Evolutionary conservation across 2,329 filamentous ascomycete species (phyloP).

Genomic region (Elsinoe batatas): DNA sequence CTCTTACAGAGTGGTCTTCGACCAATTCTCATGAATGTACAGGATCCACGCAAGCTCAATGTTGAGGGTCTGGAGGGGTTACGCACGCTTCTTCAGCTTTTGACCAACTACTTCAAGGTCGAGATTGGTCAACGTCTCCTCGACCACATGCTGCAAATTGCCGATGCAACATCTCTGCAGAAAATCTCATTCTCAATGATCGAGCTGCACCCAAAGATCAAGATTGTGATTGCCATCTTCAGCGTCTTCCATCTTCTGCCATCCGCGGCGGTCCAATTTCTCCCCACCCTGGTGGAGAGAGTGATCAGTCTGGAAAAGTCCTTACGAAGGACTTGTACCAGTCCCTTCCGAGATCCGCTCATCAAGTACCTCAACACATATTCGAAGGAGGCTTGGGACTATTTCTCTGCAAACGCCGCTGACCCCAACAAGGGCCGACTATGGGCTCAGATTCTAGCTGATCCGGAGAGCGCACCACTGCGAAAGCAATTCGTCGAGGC

Average conservation of each 20-base stretch:
- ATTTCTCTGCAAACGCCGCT: slow-evolving; percentile 68
- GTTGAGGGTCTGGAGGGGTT: slow-evolving; percentile 86
- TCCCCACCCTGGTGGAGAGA: slow-evolving; percentile 78
- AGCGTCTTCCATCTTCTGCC: slow-evolving; percentile 97
- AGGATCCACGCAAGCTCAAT: slow-evolving; percentile 82
- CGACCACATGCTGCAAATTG: slow-evolving; percentile 86
- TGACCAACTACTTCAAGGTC: slow-evolving; percentile 98
- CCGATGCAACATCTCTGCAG: slow-evolving; percentile 69
- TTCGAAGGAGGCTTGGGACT: slow-evolving; percentile 73
- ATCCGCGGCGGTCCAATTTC: slow-evolving; percentile 78
- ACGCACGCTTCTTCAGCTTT: slow-evolving; percentile 73
- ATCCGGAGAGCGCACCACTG: slow-evolving; percentile 63
- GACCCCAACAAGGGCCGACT: slow-evolving; percentile 84
- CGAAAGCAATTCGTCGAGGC: slow-evolving; percentile 62
- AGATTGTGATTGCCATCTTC: slow-evolving; percentile 86
- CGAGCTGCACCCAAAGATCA: slow-evolving; percentile 87
- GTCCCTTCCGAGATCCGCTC: slow-evolving; percentile 81
- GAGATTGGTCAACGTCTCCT: slow-evolving; percentile 90
- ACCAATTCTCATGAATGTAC: slow-evolving; percentile 91
- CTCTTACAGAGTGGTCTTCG: slow-evolving; percentile 86
- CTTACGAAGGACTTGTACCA: slow-evolving; percentile 76
- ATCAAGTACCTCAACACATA: slow-evolving; percentile 93
- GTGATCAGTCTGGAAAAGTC: slow-evolving; percentile 82
- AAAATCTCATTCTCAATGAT: slow-evolving; percentile 91
- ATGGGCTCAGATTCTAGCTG: slow-evolving; percentile 73